Evolutionary conservation across 306 rosid genomes (phyloP).

Genomic region (Ormosia emarginata): DNA sequence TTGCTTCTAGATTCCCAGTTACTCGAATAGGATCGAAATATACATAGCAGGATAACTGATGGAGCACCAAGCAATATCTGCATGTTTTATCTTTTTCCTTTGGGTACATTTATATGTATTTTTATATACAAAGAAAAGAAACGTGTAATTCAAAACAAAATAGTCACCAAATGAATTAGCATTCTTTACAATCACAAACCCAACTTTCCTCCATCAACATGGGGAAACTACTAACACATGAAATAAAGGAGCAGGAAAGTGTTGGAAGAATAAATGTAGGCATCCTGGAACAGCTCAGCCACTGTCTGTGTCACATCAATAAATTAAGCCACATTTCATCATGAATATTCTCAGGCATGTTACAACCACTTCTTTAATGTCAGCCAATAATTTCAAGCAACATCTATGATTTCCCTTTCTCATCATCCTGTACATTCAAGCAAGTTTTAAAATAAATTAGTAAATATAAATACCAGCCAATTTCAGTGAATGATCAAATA

Average conservation of each 20-base stretch:
- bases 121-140: conserved; percentile 1
- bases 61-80: background rate
- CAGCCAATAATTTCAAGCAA: conserved; percentile 18
- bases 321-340: conserved; percentile 21
- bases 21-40: background rate
- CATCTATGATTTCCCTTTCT: conserved; percentile 34
- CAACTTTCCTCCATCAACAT: background rate
- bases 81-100: background rate
- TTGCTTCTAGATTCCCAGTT: background rate
- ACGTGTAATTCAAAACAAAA: background rate
- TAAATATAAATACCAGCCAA: background rate
- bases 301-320: background rate
- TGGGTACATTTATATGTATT: background rate
- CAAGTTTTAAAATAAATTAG: conserved; percentile 1
- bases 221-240: conserved; percentile 13
- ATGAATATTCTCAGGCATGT: conserved; percentile 27
- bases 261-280: conserved; percentile 16
- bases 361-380: conserved; percentile 20
- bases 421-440: conserved; percentile 51
- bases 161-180: background rate
- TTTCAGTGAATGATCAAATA: background rate
- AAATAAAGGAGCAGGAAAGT: background rate
- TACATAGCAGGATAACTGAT: background rate
- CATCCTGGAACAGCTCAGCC: conserved; percentile 27
- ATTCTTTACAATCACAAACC: background rate